phyloP scores from a whole-genome alignment of 805 yeast genomes.

The Metschnikowia drakensbergensis region DNA sequence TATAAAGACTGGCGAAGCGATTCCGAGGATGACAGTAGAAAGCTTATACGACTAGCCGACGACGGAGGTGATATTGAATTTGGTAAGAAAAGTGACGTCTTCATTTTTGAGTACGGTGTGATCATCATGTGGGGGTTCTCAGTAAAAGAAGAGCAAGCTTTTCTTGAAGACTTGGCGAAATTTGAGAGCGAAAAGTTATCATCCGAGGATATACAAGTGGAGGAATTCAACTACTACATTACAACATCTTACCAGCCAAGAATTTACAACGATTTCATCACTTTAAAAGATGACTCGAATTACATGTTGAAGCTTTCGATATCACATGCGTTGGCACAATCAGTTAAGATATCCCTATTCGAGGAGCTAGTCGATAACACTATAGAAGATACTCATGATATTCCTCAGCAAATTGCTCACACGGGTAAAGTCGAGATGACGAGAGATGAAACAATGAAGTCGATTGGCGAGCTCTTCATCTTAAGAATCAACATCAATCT shows the following conservation, averaged over 20 bases:
- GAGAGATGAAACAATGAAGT: conserved; percentile 92
- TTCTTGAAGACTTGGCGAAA: conserved; percentile 78
- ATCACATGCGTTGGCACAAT: conserved; percentile 93
- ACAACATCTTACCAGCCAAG: conserved; percentile 94
- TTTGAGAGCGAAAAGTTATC: conserved; percentile 91
- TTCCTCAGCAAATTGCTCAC: conserved; percentile 92
- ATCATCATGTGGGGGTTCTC: conserved; percentile 95
- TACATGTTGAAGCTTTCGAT: conserved; percentile 90
- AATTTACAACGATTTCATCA: conserved; percentile 91
- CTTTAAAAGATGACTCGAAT: conserved; percentile 82
- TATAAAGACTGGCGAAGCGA: conserved; percentile 71
- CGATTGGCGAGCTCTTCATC: conserved; percentile 93
- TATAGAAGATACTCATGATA: conserved; percentile 94
- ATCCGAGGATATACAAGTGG: conserved; percentile 87
- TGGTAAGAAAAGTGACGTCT: conserved; percentile 75
- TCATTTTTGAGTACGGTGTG: conserved; percentile 95
- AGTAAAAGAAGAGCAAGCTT: conserved; percentile 74
- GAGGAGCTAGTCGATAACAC: conserved; percentile 96
- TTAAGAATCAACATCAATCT: conserved; percentile 75
- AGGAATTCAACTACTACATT: conserved; percentile 91
- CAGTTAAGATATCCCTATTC: conserved; percentile 90
- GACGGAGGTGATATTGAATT: conserved; percentile 95
- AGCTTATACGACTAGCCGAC: conserved; percentile 70
- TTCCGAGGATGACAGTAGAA: conserved; percentile 36
- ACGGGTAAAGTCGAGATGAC: conserved; percentile 95